A percentile compares a stretch with the other conserved stretches of the same genome.
phyloP scores from a whole-genome alignment of 345 rosid species.

The Populus alba region DNA sequence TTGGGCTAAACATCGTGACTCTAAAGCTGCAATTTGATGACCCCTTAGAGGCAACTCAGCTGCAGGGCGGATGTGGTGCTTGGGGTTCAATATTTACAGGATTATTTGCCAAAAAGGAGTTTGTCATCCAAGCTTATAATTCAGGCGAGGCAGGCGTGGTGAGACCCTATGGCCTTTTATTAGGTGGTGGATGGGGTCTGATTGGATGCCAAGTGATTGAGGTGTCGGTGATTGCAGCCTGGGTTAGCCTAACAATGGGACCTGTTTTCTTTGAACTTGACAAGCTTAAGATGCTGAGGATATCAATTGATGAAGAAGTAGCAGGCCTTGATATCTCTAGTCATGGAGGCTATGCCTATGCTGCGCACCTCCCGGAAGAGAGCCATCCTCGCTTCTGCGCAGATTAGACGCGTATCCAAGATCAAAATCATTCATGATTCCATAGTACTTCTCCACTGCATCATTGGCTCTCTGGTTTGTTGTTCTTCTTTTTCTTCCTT shows the following conservation, averaged over 20 bases:
- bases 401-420: slow-evolving; percentile 35
- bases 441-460: background rate
- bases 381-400: slow-evolving; percentile 33
- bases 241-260: slow-evolving; percentile 59
- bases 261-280: slow-evolving; percentile 51
- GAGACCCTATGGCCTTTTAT: slow-evolving; percentile 47
- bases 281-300: slow-evolving; percentile 43
- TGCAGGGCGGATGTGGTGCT: slow-evolving; percentile 67
- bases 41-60: slow-evolving; percentile 57
- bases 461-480: background rate
- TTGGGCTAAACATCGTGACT: slow-evolving; percentile 45
- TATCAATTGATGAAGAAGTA: slow-evolving; percentile 46
- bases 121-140: slow-evolving; percentile 49
- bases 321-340: slow-evolving; percentile 61
- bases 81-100: slow-evolving; percentile 65
- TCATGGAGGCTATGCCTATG: slow-evolving; percentile 56
- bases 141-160: slow-evolving; percentile 36
- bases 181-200: slow-evolving; percentile 66
- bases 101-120: slow-evolving; percentile 57
- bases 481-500: background rate
- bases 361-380: slow-evolving; percentile 35
- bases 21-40: slow-evolving; percentile 48
- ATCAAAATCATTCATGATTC: slow-evolving; percentile 12
- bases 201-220: slow-evolving; percentile 48
- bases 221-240: slow-evolving; percentile 37